Base-by-base conservation (phyloP, 2,329 filamentous ascomycete genomes). In the Lanzia echinophila region DNA sequence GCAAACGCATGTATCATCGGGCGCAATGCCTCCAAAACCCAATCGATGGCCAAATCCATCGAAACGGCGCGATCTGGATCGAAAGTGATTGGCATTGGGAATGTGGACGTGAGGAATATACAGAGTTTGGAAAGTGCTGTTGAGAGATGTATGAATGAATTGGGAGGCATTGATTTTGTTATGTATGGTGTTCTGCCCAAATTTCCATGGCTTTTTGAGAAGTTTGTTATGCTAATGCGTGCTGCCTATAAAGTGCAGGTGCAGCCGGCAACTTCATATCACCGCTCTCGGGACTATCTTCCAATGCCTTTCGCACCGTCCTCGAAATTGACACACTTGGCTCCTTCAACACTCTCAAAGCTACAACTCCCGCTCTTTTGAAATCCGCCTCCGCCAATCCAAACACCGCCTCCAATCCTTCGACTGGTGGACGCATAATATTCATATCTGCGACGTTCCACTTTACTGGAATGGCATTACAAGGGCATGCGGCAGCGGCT, bases 241-340 rank as follows among this genome's bases (percentile, higher is more conserved):
- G n/a, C 7, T 31, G 7, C 15, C 4, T 3, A 22, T 34, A 31
- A 7, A 94, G 88, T 68, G 92, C 92, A 19, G 94, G 94, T 48
- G 94, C 94, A 13, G 94, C 94, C 17, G 94, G 94, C 56, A 99
- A 99, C 71, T 99, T 97, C 71, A 78, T 99, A 20, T 87, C 90
- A 0, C 87, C 92, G 4, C 86, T 97, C 56, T 80, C 86, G 39
- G 86, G 86, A 58, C 80, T 97, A 47, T 90, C 83, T 39, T 73
- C 87, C 55, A 97, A 97, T 68, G 94, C 89, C 3, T 95, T 99
- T 82, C 95, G 91, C 71, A 79, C 88, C 0, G 94, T 99, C 60
- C 92, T 97, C 65, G 94, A 97, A 58, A 99, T 99, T 66, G 94
- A 97, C 68, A 86, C 96, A 2, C 71, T 97, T 34, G 94, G 94